Evolutionary conservation across 2,329 filamentous ascomycete genomes (phyloP).

Genomic region (Parastagonospora avenae): DNA sequence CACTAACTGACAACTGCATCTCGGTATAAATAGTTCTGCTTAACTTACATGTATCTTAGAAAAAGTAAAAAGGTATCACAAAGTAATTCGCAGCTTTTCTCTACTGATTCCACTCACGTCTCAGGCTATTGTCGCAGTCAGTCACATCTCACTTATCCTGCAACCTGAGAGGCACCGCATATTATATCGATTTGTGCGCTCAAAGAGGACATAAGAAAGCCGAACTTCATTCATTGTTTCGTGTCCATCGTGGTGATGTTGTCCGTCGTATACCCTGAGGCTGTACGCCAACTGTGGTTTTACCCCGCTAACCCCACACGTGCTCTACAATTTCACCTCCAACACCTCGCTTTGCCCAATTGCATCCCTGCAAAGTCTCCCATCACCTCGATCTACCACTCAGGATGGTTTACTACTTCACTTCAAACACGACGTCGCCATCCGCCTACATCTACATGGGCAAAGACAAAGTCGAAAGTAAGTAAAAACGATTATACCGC

Average conservation of each 20-base stretch:
- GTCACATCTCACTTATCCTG: no score
- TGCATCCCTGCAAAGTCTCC: not conserved
- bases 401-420: constrained; percentile 94
- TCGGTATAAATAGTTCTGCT: no score
- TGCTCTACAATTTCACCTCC: constrained; percentile 30
- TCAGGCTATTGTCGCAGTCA: not conserved
- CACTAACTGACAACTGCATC: no score
- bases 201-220: no score
- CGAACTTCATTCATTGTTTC: not conserved
- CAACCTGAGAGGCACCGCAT: no score
- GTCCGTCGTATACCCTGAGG: constrained; percentile 5
- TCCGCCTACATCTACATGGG: constrained; percentile 91
- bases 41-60: no score
- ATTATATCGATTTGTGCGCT: no score
- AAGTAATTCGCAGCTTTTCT: no score
- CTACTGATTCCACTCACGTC: not conserved
- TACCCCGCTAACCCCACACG: constrained; percentile 38
- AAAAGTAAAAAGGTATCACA: no score
- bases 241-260: not conserved
- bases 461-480: constrained; percentile 99
- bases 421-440: constrained; percentile 80
- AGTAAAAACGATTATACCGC: constrained; percentile 33
- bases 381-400: not conserved
- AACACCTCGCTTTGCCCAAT: constrained; percentile 8
- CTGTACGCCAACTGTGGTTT: constrained; percentile 8